Percentiles rank a stretch among this genome's conserved stretches.
Conservation (phyloP, 108 stramenopile species). For the Bacterosira constricta region DNA sequence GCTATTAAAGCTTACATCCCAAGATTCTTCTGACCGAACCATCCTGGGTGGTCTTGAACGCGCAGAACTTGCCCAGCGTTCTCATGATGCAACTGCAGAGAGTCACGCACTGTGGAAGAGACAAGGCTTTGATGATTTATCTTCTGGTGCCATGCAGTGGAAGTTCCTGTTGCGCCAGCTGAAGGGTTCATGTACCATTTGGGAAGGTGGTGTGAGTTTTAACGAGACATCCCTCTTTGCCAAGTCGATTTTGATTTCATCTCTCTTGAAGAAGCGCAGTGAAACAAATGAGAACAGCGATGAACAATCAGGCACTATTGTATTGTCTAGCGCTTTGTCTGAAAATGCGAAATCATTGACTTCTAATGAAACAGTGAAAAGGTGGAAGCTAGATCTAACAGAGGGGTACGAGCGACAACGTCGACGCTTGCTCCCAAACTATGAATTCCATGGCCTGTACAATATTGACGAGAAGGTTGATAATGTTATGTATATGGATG, state of each 20-base stretch:
- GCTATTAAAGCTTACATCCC: constrained; percentile 61
- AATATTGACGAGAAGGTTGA: constrained; percentile 77
- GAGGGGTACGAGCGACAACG: constrained; percentile 88
- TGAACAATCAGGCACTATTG: background rate
- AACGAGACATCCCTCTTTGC: constrained; percentile 50
- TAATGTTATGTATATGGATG: constrained; percentile 40
- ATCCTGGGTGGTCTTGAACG: constrained; percentile 79
- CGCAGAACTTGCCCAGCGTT: constrained; percentile 69
- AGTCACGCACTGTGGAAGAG: constrained; percentile 86
- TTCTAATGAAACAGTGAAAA: constrained; percentile 34
- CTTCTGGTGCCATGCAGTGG: constrained; percentile 89
- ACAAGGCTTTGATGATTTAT: constrained; percentile 89
- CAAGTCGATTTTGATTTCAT: constrained; percentile 36
- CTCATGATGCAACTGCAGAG: constrained; percentile 75
- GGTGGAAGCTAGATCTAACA: constrained; percentile 90
- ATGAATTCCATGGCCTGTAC: constrained; percentile 90
- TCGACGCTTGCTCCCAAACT: constrained; percentile 83
- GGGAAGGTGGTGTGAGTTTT: constrained; percentile 76
- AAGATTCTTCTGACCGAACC: constrained; percentile 78
- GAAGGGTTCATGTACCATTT: constrained; percentile 84
- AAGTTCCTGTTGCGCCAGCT: constrained; percentile 79
- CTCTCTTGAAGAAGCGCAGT: constrained; percentile 8
- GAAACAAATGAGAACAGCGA: constrained; percentile 8
- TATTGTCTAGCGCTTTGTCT: background rate
- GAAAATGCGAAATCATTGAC: too few relatives aligned